phyloP scores from a whole-genome alignment of 139 green algal genomes.

The Chlorella sp. region DNA sequence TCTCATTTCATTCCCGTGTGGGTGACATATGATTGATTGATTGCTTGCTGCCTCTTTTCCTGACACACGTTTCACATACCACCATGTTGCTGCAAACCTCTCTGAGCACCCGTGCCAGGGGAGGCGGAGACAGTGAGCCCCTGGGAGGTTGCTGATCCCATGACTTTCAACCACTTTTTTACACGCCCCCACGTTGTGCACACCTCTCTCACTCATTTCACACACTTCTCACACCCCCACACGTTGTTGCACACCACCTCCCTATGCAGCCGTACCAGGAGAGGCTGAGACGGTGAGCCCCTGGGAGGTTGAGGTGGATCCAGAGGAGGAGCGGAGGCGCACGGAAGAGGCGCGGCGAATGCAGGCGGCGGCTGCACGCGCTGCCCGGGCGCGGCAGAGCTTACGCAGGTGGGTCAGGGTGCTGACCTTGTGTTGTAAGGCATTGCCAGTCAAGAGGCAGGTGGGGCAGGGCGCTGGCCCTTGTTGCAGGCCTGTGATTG shows the following conservation, averaged over 20 bases:
- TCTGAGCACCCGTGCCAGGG: conserved; percentile 21
- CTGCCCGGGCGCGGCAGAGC: conserved; percentile 24
- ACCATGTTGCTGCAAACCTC: not conserved
- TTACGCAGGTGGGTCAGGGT: not conserved
- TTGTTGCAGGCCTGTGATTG: too few species aligned
- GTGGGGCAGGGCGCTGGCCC: too few species aligned
- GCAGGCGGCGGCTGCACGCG: conserved; percentile 53
- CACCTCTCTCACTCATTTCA: too few species aligned
- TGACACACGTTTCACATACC: not conserved
- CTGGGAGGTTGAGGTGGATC: conserved; percentile 87
- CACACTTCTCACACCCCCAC: not conserved
- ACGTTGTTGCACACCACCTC: not conserved
- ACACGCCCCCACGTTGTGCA: too few species aligned
- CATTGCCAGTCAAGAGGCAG: too few species aligned
- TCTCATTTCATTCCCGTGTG: too few species aligned
- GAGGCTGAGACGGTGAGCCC: conserved; percentile 64
- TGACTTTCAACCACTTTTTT: too few species aligned
- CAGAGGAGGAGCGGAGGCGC: conserved; percentile 63
- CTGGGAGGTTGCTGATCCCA: conserved; percentile 90
- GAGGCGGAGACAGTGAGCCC: conserved; percentile 65
- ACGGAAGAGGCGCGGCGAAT: conserved; percentile 53
- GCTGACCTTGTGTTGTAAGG: not conserved
- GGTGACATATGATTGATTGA: too few species aligned
- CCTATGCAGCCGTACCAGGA: conserved; percentile 19
- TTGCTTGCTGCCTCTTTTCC: not conserved